Evolutionary conservation across 192 early-diverging fungal species (phyloP).

Genomic region (Allomyces javanicus): DNA sequence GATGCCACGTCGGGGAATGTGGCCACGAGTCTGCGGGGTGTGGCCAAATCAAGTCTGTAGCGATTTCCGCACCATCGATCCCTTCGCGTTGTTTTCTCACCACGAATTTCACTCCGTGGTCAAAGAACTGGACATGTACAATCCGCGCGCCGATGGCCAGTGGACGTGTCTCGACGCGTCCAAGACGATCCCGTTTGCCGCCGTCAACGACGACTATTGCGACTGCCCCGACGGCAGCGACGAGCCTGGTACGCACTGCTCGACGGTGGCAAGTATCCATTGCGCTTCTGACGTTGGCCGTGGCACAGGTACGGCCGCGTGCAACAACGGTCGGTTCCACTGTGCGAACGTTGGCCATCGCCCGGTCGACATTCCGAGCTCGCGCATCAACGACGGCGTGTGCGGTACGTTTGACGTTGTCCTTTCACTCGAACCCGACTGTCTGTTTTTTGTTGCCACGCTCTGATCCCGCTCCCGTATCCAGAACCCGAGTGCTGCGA

Average conservation of each 20-base stretch:
- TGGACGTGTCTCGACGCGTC: slow-evolving; percentile 62
- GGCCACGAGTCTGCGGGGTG: no score
- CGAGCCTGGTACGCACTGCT: slow-evolving; percentile 50
- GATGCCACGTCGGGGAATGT: no score
- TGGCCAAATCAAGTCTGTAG: no score
- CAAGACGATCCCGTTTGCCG: slow-evolving; percentile 36
- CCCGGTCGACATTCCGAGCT: slow-evolving; percentile 38
- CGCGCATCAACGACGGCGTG: slow-evolving; percentile 79
- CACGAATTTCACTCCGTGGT: no score
- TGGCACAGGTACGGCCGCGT: slow-evolving; percentile 69
- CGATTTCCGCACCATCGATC: no score
- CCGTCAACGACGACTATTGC: slow-evolving; percentile 94
- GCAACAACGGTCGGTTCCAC: slow-evolving; percentile 54
- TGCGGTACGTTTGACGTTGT: slow-evolving; percentile 36
- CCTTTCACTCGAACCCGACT: background rate
- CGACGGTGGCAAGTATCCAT: background rate
- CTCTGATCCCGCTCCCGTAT: background rate
- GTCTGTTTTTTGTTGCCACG: slow-evolving; percentile 1
- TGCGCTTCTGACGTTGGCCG: background rate
- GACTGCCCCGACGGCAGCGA: slow-evolving; percentile 88
- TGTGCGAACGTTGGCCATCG: slow-evolving; percentile 63
- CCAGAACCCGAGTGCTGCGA: slow-evolving; percentile 79
- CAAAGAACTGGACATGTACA: background rate
- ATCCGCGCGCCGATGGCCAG: slow-evolving; percentile 1
- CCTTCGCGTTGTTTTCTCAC: no score